Evolutionary conservation across 2,329 filamentous ascomycete species (phyloP).

Genomic region (Neonectria ditissima): DNA sequence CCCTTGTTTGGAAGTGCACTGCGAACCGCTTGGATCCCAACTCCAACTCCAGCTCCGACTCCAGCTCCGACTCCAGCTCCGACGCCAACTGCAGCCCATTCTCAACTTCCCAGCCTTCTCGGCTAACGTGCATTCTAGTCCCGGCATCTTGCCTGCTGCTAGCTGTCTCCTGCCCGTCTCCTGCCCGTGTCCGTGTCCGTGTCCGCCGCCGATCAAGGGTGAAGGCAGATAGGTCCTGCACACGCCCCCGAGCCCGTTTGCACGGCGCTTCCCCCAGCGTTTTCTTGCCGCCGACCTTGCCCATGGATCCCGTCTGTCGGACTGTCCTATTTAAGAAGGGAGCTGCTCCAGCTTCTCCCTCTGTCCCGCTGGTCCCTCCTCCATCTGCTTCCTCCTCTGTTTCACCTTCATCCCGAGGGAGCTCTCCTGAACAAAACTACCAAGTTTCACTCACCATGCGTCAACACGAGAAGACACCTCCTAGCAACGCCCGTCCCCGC

Average conservation of each 20-base stretch:
- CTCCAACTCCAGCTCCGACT: neutral
- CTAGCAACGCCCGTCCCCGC: neutral
- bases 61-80: neutral
- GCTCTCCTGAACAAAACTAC: neutral
- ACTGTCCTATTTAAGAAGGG: constrained; percentile 2
- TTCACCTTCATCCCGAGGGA: neutral
- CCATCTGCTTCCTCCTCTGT: constrained; percentile 5
- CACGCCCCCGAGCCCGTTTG: constrained; percentile 15
- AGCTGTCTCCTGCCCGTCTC: neutral
- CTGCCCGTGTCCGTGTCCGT: constrained; percentile 5
- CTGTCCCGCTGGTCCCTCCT: constrained; percentile 1
- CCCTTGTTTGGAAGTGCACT: constrained; percentile 1
- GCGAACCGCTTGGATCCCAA: neutral
- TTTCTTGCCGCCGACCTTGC: constrained; percentile 1
- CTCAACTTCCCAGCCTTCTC: neutral
- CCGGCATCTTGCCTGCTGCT: neutral
- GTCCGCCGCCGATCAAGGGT: constrained; percentile 12
- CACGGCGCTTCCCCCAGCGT: neutral
- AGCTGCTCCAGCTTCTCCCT: neutral
- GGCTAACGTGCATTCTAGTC: neutral
- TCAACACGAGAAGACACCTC: neutral
- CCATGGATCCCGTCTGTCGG: constrained; percentile 17
- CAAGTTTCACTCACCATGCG: constrained; percentile 19
- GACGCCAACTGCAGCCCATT: neutral
- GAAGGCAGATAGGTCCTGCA: constrained; percentile 16